Base-by-base conservation (phyloP, 768 basidiomycete species). In the Tulasnella sp. region DNA sequence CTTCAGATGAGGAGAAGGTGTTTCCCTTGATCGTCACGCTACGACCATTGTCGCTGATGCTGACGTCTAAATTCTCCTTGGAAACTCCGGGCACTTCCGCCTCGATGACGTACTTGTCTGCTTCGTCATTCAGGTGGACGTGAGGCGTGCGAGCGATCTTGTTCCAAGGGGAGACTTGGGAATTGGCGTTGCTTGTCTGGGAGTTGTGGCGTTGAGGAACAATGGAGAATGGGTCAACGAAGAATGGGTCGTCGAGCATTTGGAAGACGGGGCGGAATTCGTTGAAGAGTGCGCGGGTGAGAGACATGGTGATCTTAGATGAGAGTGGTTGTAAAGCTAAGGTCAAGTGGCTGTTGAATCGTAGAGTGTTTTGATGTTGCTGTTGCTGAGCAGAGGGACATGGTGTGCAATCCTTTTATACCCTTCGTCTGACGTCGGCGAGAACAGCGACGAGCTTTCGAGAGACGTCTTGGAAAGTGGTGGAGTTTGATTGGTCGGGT, bases 11-110 rank as follows among this genome's bases (percentile, higher is more conserved):
- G 16, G 76, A 38, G 58, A 38, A 38, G 18, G 68, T 42, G 40
- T 71, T 77, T 27, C 76, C 80, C 73, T 81, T 73, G 62, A 81
- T 80, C 21, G 56, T 39, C 56, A 81, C 39, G 56, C 75, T 81
- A 56, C 71, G 40, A 9, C 79, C 81, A 48, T 77, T 56, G 40
- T 80, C 81, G 46, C 74, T 75, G 34, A 81, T 74, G 48, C 79
- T 80, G 24, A 81, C 75, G 52, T 76, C 73, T 18, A 81, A 40
- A 18, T 80, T 58, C 68, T 80, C 81, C 68, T 80, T 81, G 31
- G 74, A 52, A 36, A 81, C 81, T 10, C 81, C 81, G 40, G 81
- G 81, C n/a, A 81, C 56, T 48, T 81, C 81, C n/a, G 81, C 81
- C 40, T 81, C 79, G 38, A 81, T 58, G 44, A 76, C 27, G 68